Evolutionary conservation across 2,329 filamentous ascomycete species (phyloP), one percentile per base, ranked within the genome.

Genomic region (Hypomyces perniciosus): DNA sequence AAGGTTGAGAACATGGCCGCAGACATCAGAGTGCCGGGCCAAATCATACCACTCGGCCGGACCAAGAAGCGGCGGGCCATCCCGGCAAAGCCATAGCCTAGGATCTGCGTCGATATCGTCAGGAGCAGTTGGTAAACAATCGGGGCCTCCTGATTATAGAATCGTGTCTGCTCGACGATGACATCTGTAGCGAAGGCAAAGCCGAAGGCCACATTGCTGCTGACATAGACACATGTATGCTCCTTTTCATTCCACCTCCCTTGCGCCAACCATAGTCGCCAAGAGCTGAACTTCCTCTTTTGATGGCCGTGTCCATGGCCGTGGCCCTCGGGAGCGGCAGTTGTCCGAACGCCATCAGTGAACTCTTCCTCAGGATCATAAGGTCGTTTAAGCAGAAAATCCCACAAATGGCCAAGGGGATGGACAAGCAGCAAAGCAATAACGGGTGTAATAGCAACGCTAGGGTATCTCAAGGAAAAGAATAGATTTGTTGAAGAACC

Each of bases 181-280:
- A 93, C 86, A 71, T 93, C 88, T 29, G 89, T 93, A 6, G 88
- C 88, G 68, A 93, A 93, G 28, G 89, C 88, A 68, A 93, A 93
- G 2, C 88, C 89, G 65, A 93, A 93, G 20, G 88, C 90, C 39
- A 93, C 88, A 63, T 93, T 93, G 70, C 88, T 92, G 73, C 86
- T 90, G 59, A 93, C 89, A 60, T 93, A 93, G 46, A 93, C 88
- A 63, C 88, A 93, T 39, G 85, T 88, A 66, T 93, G 89, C 65
- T 93, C 88, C 65, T 93, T 93, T 64, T 90, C 85, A 63, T 93
- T 93, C 89, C 89, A 93, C 34, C 73, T 77, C 3, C 88, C 88
- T 67, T 92, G 88, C 1, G 83, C 84, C 29, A 92, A 73, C 88
- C 88, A 93, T 34, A 86, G 72, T 43, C 87, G 81, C 52, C 84